These are phyloP conservation scores for Euclidium syriacum DNA, from an alignment of 345 rosid genomes.

Conservation along the genomic window DNA sequence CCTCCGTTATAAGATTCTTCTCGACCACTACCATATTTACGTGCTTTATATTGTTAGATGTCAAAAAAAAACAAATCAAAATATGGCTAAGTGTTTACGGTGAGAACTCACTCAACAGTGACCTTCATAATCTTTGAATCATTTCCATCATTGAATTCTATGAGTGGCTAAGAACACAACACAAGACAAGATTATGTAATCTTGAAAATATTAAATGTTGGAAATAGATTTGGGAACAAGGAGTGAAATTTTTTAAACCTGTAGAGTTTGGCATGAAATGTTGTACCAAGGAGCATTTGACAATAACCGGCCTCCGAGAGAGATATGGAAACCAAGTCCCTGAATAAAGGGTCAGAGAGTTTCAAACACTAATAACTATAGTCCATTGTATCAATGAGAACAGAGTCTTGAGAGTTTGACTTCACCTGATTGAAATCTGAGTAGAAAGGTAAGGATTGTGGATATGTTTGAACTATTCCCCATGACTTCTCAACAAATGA, in stretches of 20 bases:
- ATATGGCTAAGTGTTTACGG: background rate
- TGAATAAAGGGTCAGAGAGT: conserved; percentile 21
- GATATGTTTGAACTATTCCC: conserved; percentile 56
- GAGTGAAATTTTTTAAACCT: conserved; percentile 38
- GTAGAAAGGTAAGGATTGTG: conserved; percentile 57
- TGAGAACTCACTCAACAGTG: conserved; percentile 56
- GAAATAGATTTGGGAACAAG: background rate
- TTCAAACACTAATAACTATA: background rate
- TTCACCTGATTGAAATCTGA: conserved; percentile 68
- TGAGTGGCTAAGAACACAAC: conserved; percentile 43
- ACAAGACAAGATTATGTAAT: background rate
- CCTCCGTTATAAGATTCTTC: conserved; percentile 75
- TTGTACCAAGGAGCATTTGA: conserved; percentile 55
- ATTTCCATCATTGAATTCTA: conserved; percentile 36
- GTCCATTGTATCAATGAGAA: background rate
- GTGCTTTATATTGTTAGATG: background rate
- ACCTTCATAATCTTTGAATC: conserved; percentile 39
- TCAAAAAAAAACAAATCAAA: background rate
- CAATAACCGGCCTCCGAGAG: conserved; percentile 40
- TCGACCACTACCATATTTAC: conserved; percentile 34
- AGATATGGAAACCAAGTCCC: conserved; percentile 68
- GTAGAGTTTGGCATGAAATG: conserved; percentile 67
- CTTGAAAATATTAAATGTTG: background rate
- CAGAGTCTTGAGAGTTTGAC: background rate
- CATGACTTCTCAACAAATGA: conserved; percentile 69